phyloP scores from a whole-genome alignment of 805 yeast species.

The Novakomyces olei region DNA sequence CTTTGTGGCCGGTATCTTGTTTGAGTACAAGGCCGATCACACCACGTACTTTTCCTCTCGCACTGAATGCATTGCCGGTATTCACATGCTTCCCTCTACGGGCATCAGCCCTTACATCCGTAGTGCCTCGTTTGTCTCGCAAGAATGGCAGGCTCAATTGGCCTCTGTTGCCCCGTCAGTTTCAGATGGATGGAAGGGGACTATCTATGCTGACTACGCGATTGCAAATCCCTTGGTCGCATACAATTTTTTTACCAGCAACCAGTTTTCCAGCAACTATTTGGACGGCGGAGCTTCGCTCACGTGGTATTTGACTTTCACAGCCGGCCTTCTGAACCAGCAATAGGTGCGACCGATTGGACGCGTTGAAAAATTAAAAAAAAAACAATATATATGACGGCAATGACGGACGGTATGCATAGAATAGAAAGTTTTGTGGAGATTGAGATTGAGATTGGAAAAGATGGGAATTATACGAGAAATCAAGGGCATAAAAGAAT shows the following conservation, averaged over 20 bases:
- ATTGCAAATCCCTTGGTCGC: constrained; percentile 44
- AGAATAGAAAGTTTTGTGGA: too few relatives aligned
- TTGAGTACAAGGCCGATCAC: constrained; percentile 51
- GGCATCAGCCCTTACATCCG: constrained; percentile 39
- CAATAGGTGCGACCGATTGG: too few relatives aligned
- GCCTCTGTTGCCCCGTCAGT: constrained; percentile 20
- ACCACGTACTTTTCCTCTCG: constrained; percentile 47
- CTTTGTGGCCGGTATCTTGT: constrained; percentile 41
- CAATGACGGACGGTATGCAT: too few relatives aligned
- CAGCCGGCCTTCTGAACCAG: constrained; percentile 32
- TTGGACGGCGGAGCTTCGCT: constrained; percentile 71
- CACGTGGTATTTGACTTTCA: constrained; percentile 66
- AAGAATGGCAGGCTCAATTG: constrained; percentile 38
- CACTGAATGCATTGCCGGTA: constrained; percentile 49
- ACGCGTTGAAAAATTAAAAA: too few relatives aligned
- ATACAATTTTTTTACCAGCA: constrained; percentile 35
- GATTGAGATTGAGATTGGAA: too few relatives aligned
- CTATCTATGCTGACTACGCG: constrained; percentile 51
- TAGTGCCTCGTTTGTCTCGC: constrained; percentile 24
- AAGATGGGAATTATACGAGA: too few relatives aligned
- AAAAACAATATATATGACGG: too few relatives aligned
- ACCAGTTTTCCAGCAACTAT: constrained; percentile 29
- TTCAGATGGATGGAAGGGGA: constrained; percentile 43
- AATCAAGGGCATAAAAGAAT: too few relatives aligned
- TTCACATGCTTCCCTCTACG: constrained; percentile 55